A percentile compares a stretch with the other conserved stretches of the same genome.
Conservation (phyloP, 176 grass and related monocot genomes). For the Raddia distichophylla region DNA sequence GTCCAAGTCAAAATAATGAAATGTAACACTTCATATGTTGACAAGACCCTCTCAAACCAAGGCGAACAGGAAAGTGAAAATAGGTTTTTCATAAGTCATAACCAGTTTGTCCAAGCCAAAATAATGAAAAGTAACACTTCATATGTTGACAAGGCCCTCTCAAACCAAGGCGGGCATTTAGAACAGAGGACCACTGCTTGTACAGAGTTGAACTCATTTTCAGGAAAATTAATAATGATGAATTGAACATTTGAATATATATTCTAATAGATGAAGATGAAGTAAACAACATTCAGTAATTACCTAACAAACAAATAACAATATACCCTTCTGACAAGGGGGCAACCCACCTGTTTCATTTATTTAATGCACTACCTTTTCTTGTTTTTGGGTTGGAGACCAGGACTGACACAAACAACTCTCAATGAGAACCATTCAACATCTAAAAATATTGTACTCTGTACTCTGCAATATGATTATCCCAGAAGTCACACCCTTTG, state of each 20-base stretch:
- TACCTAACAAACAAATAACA: constrained; percentile 10
- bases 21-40: neutral
- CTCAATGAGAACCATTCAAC: neutral
- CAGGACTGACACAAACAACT: neutral
- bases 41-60: neutral
- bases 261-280: neutral
- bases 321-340: no score
- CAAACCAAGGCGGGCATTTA: neutral
- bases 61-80: neutral
- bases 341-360: no score
- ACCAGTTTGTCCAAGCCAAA: neutral
- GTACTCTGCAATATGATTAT: neutral
- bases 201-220: constrained; percentile 3
- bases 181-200: neutral
- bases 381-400: no score
- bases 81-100: neutral
- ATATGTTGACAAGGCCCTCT: neutral
- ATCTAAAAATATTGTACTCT: constrained; percentile 2
- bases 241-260: neutral
- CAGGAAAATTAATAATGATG: neutral
- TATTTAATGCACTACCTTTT: no score
- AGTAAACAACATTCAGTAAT: neutral
- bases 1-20: neutral
- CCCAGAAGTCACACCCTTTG: neutral
- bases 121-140: neutral